Evolutionary conservation across 2,329 filamentous ascomycete species (phyloP), one percentile per base, ranked within the genome.

Genomic region (Fusarium goolgardi): DNA sequence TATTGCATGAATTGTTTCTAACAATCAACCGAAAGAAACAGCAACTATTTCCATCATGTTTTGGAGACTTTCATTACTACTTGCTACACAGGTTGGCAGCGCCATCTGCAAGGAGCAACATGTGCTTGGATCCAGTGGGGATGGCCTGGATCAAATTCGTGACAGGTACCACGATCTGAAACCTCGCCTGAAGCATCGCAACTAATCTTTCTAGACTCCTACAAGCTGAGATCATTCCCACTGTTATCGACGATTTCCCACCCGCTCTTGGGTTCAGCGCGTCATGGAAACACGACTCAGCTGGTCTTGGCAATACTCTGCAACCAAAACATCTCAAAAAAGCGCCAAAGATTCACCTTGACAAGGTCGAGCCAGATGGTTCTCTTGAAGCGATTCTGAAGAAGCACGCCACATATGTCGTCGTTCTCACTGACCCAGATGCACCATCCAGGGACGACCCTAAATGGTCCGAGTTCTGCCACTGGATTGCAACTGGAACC

Each of bases 381-480:
- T 12, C 35, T 1, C 16, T 44, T 2, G 21, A 50, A 3, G 2
- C 18, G 2, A 8, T 60, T 18, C 8, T 40, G 6, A 40, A 41
- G 3, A 23, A 44, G 4, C n/a, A 56, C 18, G 45, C 53, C 5
- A 60, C 53, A 2, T 63, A 53, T 31, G 68, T 65, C 8, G 25
- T 71, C 7, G 43, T 58, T 11, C 44, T 72, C n/a, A 72, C 70
- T 0, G 67, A 72, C 4, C 70, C 70, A 7, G 70, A 72, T 8
- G 70, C 70, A 0, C 70, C 70, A 11, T 72, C 70, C 0, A 55
- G 70, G 15, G 58, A 65, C 9, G 43, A 71, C 9, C 70, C 68
- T 2, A 65, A 71, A 47, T 72, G 67, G 70, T 69, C 70, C 4
- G 59, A 72, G 20, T 67, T 72, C 35, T 72, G 70, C 23, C 70